Conservation (phyloP, 129 eudicot genomes). For the Smallanthus sonchifolius region DNA sequence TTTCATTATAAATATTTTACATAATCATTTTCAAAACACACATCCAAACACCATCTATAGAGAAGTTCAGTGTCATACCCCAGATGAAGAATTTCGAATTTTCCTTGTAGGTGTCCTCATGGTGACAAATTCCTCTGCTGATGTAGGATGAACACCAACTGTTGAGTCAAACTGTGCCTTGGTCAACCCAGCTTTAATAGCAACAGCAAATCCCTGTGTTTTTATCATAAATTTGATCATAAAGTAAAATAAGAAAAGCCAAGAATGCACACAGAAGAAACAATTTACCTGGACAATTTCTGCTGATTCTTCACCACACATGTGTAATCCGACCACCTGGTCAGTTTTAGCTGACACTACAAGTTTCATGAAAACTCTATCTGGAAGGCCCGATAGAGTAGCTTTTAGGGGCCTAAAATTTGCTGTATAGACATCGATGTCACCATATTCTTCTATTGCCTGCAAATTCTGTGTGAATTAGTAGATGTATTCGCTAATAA, state of each 20-base stretch:
- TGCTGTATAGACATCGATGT: conserved; percentile 73
- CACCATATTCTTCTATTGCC: conserved; percentile 79
- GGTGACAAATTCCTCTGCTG: conserved; percentile 98
- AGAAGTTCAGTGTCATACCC: conserved; percentile 37
- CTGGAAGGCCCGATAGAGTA: conserved; percentile 95
- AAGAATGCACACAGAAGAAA: conserved; percentile 10
- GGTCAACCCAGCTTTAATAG: conserved; percentile 96
- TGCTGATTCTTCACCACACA: conserved; percentile 97
- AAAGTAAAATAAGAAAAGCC: neutral
- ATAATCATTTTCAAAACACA: neutral
- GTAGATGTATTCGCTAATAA: conserved; percentile 11
- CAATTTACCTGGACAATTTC: conserved; percentile 78
- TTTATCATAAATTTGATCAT: conserved; percentile 1
- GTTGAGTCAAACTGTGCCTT: conserved; percentile 92
- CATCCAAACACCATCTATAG: neutral
- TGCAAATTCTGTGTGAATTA: conserved; percentile 31
- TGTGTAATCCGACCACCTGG: conserved; percentile 81
- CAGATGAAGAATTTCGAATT: conserved; percentile 55
- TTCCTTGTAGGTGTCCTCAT: conserved; percentile 92
- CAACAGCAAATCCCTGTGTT: conserved; percentile 91
- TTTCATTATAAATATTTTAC: neutral
- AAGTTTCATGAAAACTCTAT: conserved; percentile 89
- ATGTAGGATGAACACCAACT: conserved; percentile 89
- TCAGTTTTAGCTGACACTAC: conserved; percentile 79
- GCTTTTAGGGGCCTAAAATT: conserved; percentile 98